phyloP scores from a whole-genome alignment of 768 basidiomycete genomes.

The Cantharellus cinnabarinus region DNA sequence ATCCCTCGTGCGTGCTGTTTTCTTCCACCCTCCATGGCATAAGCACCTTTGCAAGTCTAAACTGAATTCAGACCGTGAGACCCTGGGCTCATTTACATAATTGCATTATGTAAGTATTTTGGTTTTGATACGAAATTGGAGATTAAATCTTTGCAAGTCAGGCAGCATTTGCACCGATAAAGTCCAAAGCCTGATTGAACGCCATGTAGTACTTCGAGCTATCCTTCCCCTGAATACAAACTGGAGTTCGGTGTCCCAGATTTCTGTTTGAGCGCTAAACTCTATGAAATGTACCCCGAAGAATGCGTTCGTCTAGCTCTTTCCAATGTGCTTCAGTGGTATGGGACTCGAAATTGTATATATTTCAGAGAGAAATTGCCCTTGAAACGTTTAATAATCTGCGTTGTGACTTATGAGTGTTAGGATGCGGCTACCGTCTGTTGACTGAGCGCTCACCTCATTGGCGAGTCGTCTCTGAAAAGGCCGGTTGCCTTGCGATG shows the following conservation, averaged over 20 bases:
- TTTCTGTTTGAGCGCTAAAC: slow-evolving; percentile 2
- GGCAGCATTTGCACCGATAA: slow-evolving; percentile 34
- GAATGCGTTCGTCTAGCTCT: slow-evolving; percentile 33
- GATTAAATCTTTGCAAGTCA: slow-evolving; percentile 44
- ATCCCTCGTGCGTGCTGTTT: too few species aligned
- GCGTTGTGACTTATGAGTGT: background rate
- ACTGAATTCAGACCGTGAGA: too few species aligned
- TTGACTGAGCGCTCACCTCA: slow-evolving; percentile 20
- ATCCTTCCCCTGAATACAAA: slow-evolving; percentile 32
- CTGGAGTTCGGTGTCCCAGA: background rate
- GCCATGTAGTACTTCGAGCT: slow-evolving; percentile 44
- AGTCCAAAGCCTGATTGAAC: slow-evolving; percentile 48
- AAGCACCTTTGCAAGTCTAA: too few species aligned
- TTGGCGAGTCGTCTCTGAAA: slow-evolving; percentile 48
- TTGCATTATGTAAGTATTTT: too few species aligned
- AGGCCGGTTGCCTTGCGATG: slow-evolving; percentile 35
- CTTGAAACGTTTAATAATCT: slow-evolving; percentile 50
- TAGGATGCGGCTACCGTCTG: background rate
- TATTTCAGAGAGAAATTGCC: slow-evolving; percentile 40
- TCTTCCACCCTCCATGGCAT: too few species aligned
- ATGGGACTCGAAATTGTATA: slow-evolving; percentile 24
- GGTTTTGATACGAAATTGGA: too few species aligned
- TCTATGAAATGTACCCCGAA: slow-evolving; percentile 36
- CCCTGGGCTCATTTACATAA: too few species aligned
- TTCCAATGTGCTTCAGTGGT: slow-evolving; percentile 49